Base-by-base conservation (phyloP, 208 protist genomes). In the Zelonia costaricensis region DNA sequence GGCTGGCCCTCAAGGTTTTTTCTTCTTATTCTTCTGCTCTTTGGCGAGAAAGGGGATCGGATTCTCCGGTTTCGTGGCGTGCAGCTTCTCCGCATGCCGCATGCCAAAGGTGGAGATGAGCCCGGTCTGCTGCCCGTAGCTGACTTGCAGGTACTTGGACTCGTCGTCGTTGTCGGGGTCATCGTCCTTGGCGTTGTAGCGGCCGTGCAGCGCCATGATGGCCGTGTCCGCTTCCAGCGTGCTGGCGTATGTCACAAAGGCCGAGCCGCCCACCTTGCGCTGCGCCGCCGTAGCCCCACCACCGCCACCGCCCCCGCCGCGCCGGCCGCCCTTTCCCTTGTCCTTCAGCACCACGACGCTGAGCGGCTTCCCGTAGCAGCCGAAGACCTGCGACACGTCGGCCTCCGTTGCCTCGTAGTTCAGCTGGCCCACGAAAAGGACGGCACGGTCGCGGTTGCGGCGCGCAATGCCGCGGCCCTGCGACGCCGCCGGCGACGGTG, bases 161-260 rank as follows among this genome's bases (percentile, higher is more conserved):
- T 68, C 53, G n/a, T 68, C 62, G 10, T 36, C 33, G 44, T 61
- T 52, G 6, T 66, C 69, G 12, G 44, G 31, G 47, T 56, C 58
- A 18, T 88, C 82, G 35, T 69, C 59, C 44, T 74, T 80, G 68
- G 80, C 80, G 64, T 75, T 80, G 66, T 87, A 89, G 30, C 62
- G 69, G 28, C 74, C 67, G 35, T 93, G 86, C 38, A 90, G 62
- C 4, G 80, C 70, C 39, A 69, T 53, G 35, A 93, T 93, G 6
- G 82, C 86, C 28, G 72, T 79, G 63, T 93, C 86, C 0, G 86
- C 86, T 62, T 88, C 86, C 33, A 72, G 40, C 15, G 80, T 88
- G 27, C 60, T 77, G n/a, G 45, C 74, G 59, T 86, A 92, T 15
- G 77, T 83, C 18, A 92, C 86, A 58, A 92, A 92, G 12, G 86